phyloP scores from a whole-genome alignment of 2,329 filamentous ascomycete genomes.

The Hypoxylon sp. region DNA sequence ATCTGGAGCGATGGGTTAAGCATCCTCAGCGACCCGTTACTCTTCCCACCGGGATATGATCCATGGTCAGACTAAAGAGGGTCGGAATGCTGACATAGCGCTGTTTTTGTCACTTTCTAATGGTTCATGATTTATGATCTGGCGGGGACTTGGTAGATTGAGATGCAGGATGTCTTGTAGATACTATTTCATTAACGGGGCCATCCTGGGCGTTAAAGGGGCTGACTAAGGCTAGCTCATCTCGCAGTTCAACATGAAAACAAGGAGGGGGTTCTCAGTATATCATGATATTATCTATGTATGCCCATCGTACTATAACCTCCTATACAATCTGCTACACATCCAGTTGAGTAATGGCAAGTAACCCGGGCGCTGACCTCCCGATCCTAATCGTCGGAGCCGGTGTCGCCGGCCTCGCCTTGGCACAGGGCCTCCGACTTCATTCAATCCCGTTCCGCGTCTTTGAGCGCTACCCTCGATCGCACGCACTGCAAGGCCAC shows the following conservation, averaged over 20 bases:
- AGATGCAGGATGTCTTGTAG: no score
- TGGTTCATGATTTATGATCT: neutral
- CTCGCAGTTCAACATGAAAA: no score
- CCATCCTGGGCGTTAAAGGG: no score
- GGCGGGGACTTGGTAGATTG: no score
- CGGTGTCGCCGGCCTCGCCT: slow-evolving; percentile 53
- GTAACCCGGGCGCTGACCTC: slow-evolving; percentile 2
- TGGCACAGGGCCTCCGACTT: slow-evolving; percentile 46
- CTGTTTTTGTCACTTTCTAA: neutral
- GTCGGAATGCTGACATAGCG: neutral
- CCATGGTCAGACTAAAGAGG: neutral
- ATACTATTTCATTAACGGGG: no score
- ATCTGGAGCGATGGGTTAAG: neutral
- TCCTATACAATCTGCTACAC: neutral
- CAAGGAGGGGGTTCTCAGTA: no score
- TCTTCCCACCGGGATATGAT: neutral
- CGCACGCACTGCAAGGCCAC: slow-evolving; percentile 40
- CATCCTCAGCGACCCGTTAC: neutral
- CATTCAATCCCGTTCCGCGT: slow-evolving; percentile 43
- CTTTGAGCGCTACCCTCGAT: slow-evolving; percentile 41
- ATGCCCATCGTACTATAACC: no score
- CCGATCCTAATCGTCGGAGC: slow-evolving; percentile 53
- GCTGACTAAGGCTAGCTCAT: no score
- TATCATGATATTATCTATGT: no score
- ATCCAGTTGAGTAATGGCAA: slow-evolving; percentile 15